Conservation (phyloP, 495 filamentous ascomycete species). For the Neurospora sp. region DNA sequence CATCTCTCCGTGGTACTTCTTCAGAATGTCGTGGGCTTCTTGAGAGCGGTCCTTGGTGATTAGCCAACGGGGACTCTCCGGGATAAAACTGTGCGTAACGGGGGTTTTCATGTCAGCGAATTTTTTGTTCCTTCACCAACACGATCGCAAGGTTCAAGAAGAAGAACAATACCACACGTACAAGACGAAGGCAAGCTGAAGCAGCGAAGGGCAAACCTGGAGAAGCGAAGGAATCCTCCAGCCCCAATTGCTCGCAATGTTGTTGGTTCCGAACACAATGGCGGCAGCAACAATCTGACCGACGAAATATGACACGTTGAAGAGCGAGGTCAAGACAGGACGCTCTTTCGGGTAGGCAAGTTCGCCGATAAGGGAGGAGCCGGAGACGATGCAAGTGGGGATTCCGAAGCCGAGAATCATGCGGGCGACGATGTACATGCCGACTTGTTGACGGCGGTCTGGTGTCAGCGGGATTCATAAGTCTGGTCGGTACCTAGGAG, state of each 20-base stretch:
- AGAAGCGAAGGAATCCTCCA: conserved; percentile 58
- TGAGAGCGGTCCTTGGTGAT: conserved; percentile 49
- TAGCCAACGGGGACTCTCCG: conserved; percentile 52
- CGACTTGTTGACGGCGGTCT: conserved; percentile 18
- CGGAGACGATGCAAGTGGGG: conserved; percentile 54
- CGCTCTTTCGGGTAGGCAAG: conserved; percentile 58
- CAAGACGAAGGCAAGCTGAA: conserved; percentile 47
- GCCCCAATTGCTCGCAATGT: conserved; percentile 46
- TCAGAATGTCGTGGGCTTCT: conserved; percentile 46
- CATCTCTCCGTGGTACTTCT: conserved; percentile 54
- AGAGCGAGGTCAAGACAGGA: conserved; percentile 54
- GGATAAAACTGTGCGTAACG: conserved; percentile 36
- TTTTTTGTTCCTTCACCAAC: not conserved
- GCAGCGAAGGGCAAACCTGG: conserved; percentile 43
- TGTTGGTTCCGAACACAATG: conserved; percentile 50
- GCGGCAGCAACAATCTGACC: conserved; percentile 53
- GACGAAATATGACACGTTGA: conserved; percentile 57
- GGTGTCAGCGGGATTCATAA: not conserved
- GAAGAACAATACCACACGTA: conserved; percentile 1
- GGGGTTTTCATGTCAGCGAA: not conserved
- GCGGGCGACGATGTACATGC: conserved; percentile 57
- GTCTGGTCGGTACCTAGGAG: not conserved
- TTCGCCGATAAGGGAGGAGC: conserved; percentile 55
- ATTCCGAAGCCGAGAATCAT: conserved; percentile 58
- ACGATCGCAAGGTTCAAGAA: not conserved